Evolutionary conservation across 306 rosid species (phyloP).

Genomic region (Nissolia schottii): DNA sequence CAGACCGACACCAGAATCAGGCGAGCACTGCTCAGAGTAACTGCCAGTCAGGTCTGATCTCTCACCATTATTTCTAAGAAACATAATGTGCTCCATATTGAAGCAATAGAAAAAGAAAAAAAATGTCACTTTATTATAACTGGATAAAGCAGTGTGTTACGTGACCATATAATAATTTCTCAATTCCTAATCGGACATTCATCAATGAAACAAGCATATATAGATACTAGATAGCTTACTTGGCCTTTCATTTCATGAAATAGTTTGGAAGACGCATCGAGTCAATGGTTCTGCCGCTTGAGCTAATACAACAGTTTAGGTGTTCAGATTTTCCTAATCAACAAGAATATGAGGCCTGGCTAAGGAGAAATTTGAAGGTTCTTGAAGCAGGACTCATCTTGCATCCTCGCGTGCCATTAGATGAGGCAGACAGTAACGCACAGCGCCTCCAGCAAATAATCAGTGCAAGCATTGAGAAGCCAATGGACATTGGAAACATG

Average conservation of each 20-base stretch:
- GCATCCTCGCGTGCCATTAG: conserved; percentile 57
- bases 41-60: conserved; percentile 62
- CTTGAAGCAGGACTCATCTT: conserved; percentile 68
- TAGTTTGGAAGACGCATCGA: conserved; percentile 72
- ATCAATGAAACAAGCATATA: too few species aligned
- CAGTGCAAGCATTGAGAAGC: conserved; percentile 47
- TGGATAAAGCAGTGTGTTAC: too few species aligned
- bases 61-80: too few species aligned
- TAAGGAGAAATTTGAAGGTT: conserved; percentile 62
- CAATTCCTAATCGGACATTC: too few species aligned
- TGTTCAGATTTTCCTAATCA: conserved; percentile 59
- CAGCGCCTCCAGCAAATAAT: conserved; percentile 45
- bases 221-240: neutral
- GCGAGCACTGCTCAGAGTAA: conserved; percentile 62
- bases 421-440: conserved; percentile 37
- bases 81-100: too few species aligned
- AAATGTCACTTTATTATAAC: too few species aligned
- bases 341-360: conserved; percentile 73
- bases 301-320: conserved; percentile 67
- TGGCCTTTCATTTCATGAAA: conserved; percentile 18
- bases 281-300: conserved; percentile 72
- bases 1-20: conserved; percentile 61
- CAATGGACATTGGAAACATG: conserved; percentile 52
- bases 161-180: too few species aligned
- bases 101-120: too few species aligned